Base-by-base conservation (phyloP, 768 basidiomycete species). In the Brasilioporus rufonigricans region DNA sequence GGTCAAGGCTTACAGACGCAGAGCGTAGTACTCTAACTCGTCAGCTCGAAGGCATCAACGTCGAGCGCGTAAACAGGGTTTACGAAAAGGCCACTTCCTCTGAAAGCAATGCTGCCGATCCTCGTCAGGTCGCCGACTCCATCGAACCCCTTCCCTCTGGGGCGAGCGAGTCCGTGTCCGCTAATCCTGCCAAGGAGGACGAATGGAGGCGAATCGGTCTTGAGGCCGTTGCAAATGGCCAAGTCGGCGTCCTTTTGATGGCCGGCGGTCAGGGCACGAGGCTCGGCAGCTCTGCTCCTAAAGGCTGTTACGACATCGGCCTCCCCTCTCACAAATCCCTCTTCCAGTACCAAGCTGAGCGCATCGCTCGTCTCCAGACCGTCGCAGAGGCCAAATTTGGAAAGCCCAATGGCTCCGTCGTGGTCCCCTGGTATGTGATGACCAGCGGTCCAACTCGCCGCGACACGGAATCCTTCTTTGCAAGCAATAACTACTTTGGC, bases 361-460 rank as follows among this genome's bases (percentile, higher is more conserved):
- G 97, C 52, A 97, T 99, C 69, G 79, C 80, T 55, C 84, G 90
- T 54, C 74, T 99, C 52, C 91, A 96, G 72, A 75, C 75, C 31
- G 69, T 96, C 49, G 93, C 93, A 0, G 86, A 83, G 68, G 67
- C 78, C 35, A 75, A 81, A 57, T 68, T 63, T 46, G 67, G 72
- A 36, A 84, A 84, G 63, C 72, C 80, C 16, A 67, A 73, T 18
- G 83, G 81, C 46, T 81, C 83, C 1, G 89, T 92, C 50, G 71
- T 83, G 49, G 84, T 98, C 53, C 91, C 92, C 35, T 98, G 97
- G 97, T 98, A 98, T 75, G 85, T 99, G 65, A 99, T 99, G 97
- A 98, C 96, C 53, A 94, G 91, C 67, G 95, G 95, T 23, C 97
- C 96, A 36, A 99, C 97, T 33, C 84, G 93, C 60, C 77, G 73